A percentile compares a stretch with the other conserved stretches of the same genome.
Conservation (phyloP, 208 protist genomes). For the Angomonas ambiguus region DNA sequence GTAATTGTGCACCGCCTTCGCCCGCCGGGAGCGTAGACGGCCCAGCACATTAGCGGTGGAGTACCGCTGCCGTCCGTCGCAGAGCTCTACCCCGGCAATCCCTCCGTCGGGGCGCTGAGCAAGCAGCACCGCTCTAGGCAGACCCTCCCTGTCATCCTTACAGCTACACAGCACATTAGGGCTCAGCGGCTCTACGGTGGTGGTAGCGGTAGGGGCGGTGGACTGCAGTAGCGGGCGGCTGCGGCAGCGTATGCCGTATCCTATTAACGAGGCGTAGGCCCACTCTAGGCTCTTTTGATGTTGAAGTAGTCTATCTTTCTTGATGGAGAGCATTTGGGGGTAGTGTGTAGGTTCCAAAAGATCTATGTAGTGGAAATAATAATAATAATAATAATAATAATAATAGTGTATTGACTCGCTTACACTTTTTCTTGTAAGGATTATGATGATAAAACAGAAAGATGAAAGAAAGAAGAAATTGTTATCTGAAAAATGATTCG, state of each 20-base stretch:
- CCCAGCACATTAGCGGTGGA: background rate
- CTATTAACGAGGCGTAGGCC: conserved; percentile 10
- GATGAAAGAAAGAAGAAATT: background rate
- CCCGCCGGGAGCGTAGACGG: conserved; percentile 13
- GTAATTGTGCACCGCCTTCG: conserved; percentile 20
- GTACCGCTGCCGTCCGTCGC: conserved; percentile 9
- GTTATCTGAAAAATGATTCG: background rate
- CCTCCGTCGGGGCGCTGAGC: conserved; percentile 21
- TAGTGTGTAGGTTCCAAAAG: conserved; percentile 1
- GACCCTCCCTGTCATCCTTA: background rate
- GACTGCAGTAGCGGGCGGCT: background rate
- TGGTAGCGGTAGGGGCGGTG: background rate
- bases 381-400: background rate
- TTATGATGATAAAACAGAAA: background rate
- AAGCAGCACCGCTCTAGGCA: conserved; percentile 29
- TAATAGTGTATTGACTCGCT: too few species aligned
- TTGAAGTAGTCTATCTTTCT: background rate
- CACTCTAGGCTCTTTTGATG: conserved; percentile 7
- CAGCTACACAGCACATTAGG: conserved; percentile 18
- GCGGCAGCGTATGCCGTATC: background rate
- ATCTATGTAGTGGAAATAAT: background rate
- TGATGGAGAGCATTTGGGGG: background rate
- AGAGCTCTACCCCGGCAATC: conserved; percentile 30
- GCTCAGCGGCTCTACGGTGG: background rate
- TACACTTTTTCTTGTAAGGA: background rate